Conservation (phyloP, 2,329 filamentous ascomycete genomes). For the Venturia pyrina region DNA sequence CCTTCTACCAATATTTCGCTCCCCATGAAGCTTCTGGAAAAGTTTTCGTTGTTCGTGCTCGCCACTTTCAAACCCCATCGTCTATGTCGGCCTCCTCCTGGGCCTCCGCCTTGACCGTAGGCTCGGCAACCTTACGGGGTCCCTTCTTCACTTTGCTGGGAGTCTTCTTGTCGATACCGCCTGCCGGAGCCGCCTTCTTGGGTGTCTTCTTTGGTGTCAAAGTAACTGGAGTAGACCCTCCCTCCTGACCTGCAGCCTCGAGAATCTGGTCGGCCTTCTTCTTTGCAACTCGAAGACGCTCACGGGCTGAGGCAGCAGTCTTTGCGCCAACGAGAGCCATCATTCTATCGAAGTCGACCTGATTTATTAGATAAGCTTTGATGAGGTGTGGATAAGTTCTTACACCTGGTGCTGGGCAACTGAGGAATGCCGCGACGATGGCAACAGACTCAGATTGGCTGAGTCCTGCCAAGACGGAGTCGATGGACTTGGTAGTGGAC, state of each 20-base stretch:
- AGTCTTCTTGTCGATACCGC: constrained; percentile 9
- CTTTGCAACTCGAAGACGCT: constrained; percentile 7
- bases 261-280: constrained; percentile 1
- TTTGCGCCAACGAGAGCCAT: neutral
- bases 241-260: neutral
- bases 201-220: neutral
- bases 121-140: neutral
- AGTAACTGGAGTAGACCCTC: neutral
- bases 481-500: neutral
- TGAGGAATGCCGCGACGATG: neutral
- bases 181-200: neutral
- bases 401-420: neutral
- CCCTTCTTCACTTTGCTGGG: neutral
- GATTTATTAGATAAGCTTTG: neutral
- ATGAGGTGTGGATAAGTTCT: neutral
- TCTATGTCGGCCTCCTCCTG: neutral
- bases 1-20: neutral
- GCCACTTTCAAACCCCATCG: neutral
- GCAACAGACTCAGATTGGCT: neutral
- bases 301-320: neutral
- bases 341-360: constrained; percentile 4
- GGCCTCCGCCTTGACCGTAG: neutral
- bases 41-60: neutral
- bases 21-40: neutral
- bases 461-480: neutral